Percentiles rank a stretch among this genome's conserved stretches.
These are phyloP conservation scores for Forsythia viridissima DNA, from an alignment of 257 asterid species.

Conservation along the genomic window DNA sequence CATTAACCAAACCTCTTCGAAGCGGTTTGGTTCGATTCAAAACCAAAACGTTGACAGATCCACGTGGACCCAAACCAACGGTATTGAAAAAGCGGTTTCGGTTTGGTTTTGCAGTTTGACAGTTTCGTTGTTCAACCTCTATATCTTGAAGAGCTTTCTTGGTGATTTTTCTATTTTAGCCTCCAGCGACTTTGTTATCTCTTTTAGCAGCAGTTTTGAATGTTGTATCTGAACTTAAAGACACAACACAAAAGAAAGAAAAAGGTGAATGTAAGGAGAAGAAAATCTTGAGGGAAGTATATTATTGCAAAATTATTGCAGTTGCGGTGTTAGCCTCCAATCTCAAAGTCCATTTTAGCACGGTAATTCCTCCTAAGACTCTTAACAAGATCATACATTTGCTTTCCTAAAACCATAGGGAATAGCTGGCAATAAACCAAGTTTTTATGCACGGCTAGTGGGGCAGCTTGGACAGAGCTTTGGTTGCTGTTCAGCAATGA, in stretches of 20 bases:
- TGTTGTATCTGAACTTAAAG: neutral
- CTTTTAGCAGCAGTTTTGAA: neutral
- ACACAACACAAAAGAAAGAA: neutral
- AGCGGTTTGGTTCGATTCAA: no score
- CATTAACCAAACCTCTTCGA: no score
- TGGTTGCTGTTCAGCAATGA: neutral
- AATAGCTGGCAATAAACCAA: neutral
- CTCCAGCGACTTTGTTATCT: neutral
- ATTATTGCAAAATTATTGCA: neutral
- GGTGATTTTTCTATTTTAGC: neutral
- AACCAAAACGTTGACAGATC: no score
- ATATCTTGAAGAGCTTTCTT: neutral
- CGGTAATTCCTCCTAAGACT: neutral
- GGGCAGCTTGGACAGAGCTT: neutral
- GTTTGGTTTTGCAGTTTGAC: no score
- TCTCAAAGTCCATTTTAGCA: neutral
- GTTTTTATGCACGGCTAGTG: neutral
- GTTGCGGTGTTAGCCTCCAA: neutral
- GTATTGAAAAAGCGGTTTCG: no score
- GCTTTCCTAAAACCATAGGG: neutral
- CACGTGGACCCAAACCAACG: no score
- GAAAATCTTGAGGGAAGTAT: neutral
- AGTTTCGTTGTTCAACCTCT: no score
- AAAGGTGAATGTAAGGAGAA: neutral
- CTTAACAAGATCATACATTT: neutral